Evolutionary conservation across 805 yeast genomes (phyloP), one percentile per base, ranked within the genome.

Genomic region (Suhomyces pyralidae): DNA sequence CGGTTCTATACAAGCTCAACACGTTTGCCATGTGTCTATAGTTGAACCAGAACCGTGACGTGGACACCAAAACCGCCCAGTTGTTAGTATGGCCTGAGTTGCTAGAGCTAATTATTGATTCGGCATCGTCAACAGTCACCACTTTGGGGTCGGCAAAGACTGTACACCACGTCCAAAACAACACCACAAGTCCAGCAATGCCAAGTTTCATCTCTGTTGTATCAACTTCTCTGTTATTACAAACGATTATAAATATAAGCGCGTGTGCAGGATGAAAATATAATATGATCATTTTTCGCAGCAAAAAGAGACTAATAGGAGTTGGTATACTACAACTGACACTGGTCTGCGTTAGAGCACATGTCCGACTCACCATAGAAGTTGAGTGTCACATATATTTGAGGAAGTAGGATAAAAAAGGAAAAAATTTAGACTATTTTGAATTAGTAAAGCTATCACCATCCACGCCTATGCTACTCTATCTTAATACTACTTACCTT

Each of bases 1-100:
- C 98, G 0, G 98, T 94, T 60, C 99, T 80, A 74, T 94, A 94
- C 82, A 94, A 85, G 65, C 96, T 87, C 59, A 94, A 76, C 28
- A 88, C 96, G 69, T 94, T 94, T 38, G 99, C 98, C 90, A 93
- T 90, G 69, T 94, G 99, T 66, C 99, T 80, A 66, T 94, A 94
- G 69, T 94, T 94, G 79, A 94, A 94, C 99, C 99, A 94, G 72
- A 94, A 94, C 54, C 98, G 76, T 10, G 97, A 91, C 1, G 99
- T 93, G 2, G 97, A 90, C 38, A 94, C 97, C 45, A 94, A 73
- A 4, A 94, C 98, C 0, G 99, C 93, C 86, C 85, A 82, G 64
- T 82, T 82, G 63, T 82, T 82, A 30, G 85, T 82, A 60, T 91
- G 82, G 72, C 86, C 61, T 43, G 82, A 62, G 12, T 62, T 59